Evolutionary conservation across 2,329 filamentous ascomycete species (phyloP), one percentile per base, ranked within the genome.

Genomic region (Sporothrix brasiliensis): DNA sequence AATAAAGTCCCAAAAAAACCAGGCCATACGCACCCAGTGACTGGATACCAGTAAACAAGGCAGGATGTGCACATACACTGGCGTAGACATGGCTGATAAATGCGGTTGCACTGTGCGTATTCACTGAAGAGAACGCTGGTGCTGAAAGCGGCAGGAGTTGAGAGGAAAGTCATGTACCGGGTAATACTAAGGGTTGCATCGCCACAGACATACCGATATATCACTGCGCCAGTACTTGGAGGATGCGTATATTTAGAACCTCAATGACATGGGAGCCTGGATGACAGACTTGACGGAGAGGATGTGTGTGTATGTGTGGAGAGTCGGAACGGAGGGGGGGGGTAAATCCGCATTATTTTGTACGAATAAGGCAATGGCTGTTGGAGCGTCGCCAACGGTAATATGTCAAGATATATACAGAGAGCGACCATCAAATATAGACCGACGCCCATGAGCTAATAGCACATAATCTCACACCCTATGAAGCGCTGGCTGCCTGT

Each of bases 161-260:
- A n/a, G 39, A n/a, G 54, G 54, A 39, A 11, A 60, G 39, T 60
- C 54, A 19, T 60, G 54, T 27, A 60, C 54, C 54, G 54, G 54
- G 21, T 60, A 60, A 60, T 60, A 60, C 30, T 39, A 34, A 60
- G 30, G 39, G 54, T 16, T 39, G 39, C 54, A 60, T 60, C 39
- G 21, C 30, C n/a, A 27, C 14, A 30, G 24, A 16, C 13, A 30
- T 30, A 30, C 52, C 52, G 30, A 30, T 30, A 13, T 6, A 19
- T 11, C n/a, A n/a, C 41, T 60, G 30, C 6, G 30, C 6, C 19
- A 19, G 30, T 16, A 21, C 30, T 41, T 41, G 54, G 16, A 41
- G 16, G 24, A 19, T 6, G 4, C 5, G 6, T 13, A 54, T 54
- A 4, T 30, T 54, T 30, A 34, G 34, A 34, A 34, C 34, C 34